Evolutionary conservation across 2,329 filamentous ascomycete species (phyloP), one percentile per base, ranked within the genome.

Genomic region (Fusarium chuoi): DNA sequence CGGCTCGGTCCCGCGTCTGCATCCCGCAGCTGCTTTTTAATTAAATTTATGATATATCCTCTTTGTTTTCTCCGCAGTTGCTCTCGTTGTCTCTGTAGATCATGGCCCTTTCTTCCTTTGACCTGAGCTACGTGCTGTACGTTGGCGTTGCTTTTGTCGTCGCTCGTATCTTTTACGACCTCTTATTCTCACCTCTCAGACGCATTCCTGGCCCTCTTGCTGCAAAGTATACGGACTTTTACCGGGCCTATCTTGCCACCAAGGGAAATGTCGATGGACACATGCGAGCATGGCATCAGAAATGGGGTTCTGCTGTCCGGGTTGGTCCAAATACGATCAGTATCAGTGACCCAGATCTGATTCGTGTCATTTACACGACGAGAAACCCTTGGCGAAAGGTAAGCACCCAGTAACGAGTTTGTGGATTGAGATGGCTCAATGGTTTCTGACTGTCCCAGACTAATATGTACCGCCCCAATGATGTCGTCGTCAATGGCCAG

Each of bases 301-400:
- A 28, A 74, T 74, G 68, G 71, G 71, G 71, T 7, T 28, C 49
- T 52, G 68, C 71, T 10, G 71, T 74, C 5, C 59, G 71, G 8
- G 68, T 74, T 28, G 71, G 71, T 4, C 71, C 71, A 24, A 72
- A 72, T 60, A 68, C 71, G 2, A 45, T 74, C 24, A 74, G 71
- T 42, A 75, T 74, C 10, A 65, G 71, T 51, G 68, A 74, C 22
- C 71, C 71, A 8, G 60, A 75, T 28, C 28, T 74, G n/a, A 75
- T 74, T 22, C 39, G 51, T 33, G 71, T 72, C 11, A 74, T 75
- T 11, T 74, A 74, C 24, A 74, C 56, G 0, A 69, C 71, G 1
- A 62, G 65, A 46, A 72, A 74, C 22, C 71, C 71, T 6, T 74
- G 71, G 71, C 44, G 71, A 26, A 74, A 74, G 49, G 71, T 74